Evolutionary conservation across 2,329 filamentous ascomycete species (phyloP).

Genomic region (Colletotrichum sp.): DNA sequence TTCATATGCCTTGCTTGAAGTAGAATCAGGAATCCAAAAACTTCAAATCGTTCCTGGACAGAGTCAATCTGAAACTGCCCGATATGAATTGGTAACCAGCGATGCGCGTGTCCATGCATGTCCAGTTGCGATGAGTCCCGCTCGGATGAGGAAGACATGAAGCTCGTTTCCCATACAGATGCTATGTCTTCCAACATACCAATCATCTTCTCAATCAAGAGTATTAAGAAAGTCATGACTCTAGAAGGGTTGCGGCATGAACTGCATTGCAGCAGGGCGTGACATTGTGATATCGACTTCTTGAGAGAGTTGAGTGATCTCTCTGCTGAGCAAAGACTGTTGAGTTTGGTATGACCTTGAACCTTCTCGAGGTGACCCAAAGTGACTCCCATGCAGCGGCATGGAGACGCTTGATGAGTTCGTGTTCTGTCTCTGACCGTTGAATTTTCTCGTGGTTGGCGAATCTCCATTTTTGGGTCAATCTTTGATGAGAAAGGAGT

Average conservation of each 20-base stretch:
- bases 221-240: neutral
- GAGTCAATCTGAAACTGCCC: neutral
- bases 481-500: neutral
- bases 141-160: neutral
- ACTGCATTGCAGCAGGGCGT: neutral
- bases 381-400: neutral
- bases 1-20: neutral
- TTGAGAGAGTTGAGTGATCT: neutral
- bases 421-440: neutral
- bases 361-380: neutral
- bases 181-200: neutral
- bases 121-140: neutral
- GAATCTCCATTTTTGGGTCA: neutral
- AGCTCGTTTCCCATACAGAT: neutral
- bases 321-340: neutral
- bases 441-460: neutral
- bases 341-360: neutral
- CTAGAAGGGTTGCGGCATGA: neutral
- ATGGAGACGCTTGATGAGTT: neutral
- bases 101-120: neutral
- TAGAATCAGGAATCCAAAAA: neutral
- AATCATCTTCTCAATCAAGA: neutral
- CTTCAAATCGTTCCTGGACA: neutral
- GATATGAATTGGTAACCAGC: neutral
- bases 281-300: neutral